Evolutionary conservation across 2,329 filamentous ascomycete species (phyloP).

Genomic region (Epichloe aotearoae): DNA sequence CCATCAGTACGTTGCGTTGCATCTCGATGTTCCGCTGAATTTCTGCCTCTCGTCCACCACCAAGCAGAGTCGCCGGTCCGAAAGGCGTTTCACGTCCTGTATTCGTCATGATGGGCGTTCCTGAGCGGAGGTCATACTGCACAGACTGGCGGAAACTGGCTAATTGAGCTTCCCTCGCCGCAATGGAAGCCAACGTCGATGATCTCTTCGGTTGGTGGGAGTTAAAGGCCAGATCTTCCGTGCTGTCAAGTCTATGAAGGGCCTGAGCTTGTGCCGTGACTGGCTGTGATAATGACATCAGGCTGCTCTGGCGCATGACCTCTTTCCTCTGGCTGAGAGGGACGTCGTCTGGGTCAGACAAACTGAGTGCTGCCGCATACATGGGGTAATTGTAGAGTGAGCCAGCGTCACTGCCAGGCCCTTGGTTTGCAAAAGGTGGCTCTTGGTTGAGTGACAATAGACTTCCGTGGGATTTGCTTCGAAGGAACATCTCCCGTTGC

Average conservation of each 20-base stretch:
- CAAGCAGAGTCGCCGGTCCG: conserved; percentile 19
- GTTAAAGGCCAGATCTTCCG: conserved; percentile 30
- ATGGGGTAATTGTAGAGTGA: conserved; percentile 25
- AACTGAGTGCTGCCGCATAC: conserved; percentile 15
- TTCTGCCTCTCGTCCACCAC: conserved; percentile 24
- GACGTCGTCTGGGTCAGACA: conserved; percentile 49
- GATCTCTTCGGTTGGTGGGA: conserved; percentile 41
- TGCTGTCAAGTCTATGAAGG: conserved; percentile 13
- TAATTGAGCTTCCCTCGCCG: conserved; percentile 44
- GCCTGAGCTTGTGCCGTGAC: conserved; percentile 8
- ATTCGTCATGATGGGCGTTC: conserved; percentile 20
- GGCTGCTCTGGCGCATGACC: conserved; percentile 42
- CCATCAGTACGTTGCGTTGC: conserved; percentile 42
- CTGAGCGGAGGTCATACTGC: conserved; percentile 43
- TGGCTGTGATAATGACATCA: conserved; percentile 18
- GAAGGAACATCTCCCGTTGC: conserved; percentile 40
- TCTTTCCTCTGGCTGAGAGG: conserved; percentile 55
- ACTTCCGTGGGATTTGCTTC: conserved; percentile 35
- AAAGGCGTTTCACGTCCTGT: conserved; percentile 27
- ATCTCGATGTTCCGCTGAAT: conserved; percentile 37
- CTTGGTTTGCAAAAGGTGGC: conserved; percentile 12
- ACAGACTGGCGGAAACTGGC: conserved; percentile 55
- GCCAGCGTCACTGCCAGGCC: conserved; percentile 27
- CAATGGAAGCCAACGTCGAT: conserved; percentile 27
- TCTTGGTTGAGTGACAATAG: conserved; percentile 17